Evolutionary conservation across 2,329 filamentous ascomycete genomes (phyloP), one percentile per base, ranked within the genome.

Genomic region (Hypoxylon sp.): DNA sequence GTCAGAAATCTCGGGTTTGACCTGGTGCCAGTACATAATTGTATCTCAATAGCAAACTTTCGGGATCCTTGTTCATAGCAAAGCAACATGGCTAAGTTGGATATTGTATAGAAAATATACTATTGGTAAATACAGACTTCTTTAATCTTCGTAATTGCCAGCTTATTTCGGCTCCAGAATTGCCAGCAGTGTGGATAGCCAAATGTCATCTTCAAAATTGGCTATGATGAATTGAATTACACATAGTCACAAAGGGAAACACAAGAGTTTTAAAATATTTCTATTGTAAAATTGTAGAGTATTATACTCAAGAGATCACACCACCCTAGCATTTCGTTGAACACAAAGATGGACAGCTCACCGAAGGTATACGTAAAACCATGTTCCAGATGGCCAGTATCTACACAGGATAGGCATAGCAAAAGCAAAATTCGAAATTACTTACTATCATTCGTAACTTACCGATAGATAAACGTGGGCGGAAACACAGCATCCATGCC

Each of bases 61-160:
- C 3, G 5, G 31, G 3, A 50, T 42, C n/a, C 17, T 21, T 44
- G 4, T 29, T 50, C 27, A 35, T 58, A 48, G 21, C 19, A 37
- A 37, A 50, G 13, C 24, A 2, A 47, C n/a, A 11, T 17, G 17
- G 24, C 29, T 6, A 17, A 27, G 10, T 29, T 29, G 19, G 46
- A 24, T 46, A 46, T 55, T 46, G 39, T 44, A 27, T 55, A 32
- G n/a, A 46, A 17, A 31, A 32, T 31, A 13, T 42, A 55, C 53
- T 19, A 46, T 27, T 32, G 11, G 39, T 21, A 32, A 32, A 19
- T 15, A 55, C n/a, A 5, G 29, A 8, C 6, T 55, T 8, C 17
- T 11, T 44, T 19, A 11, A 44, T 3, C 39, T 2, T 21, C 19
- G 4, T 11, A 19, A 21, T 11, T 21, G 17, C n/a, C 2, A 44